Evolutionary conservation across 345 rosid genomes (phyloP).

Genomic region (Aquilaria sinensis): DNA sequence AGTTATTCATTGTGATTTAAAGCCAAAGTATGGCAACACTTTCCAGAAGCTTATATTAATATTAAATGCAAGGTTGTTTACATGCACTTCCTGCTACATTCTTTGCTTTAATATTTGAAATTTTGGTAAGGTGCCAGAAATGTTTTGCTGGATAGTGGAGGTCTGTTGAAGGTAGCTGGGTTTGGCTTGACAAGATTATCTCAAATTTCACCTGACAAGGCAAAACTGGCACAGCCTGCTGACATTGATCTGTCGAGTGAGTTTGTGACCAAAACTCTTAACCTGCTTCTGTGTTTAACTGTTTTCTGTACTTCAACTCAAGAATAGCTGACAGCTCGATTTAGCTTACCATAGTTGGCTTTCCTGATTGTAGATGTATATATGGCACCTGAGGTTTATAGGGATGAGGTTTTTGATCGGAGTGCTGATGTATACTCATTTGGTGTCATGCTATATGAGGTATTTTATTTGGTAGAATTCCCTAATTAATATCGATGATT

Average conservation of each 20-base stretch:
- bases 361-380: slow-evolving; percentile 44
- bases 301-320: too few species aligned
- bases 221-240: slow-evolving; percentile 35
- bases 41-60: slow-evolving; percentile 33
- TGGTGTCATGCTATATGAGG: slow-evolving; percentile 79
- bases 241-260: slow-evolving; percentile 51
- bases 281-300: neutral
- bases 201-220: slow-evolving; percentile 46
- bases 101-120: slow-evolving; percentile 58
- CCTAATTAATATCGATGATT: too few species aligned
- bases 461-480: slow-evolving; percentile 13
- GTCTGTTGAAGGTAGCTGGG: slow-evolving; percentile 72
- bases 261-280: slow-evolving; percentile 11
- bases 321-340: too few species aligned
- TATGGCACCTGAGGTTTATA: slow-evolving; percentile 70
- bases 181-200: slow-evolving; percentile 61
- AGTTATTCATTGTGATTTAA: slow-evolving; percentile 71
- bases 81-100: slow-evolving; percentile 14
- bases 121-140: slow-evolving; percentile 97
- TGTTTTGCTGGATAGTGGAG: slow-evolving; percentile 90
- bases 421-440: slow-evolving; percentile 68
- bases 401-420: slow-evolving; percentile 50
- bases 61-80: neutral
- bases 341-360: neutral
- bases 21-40: slow-evolving; percentile 78